Base-by-base conservation (phyloP, 768 basidiomycete genomes). In the Multifurca ochricompacta region DNA sequence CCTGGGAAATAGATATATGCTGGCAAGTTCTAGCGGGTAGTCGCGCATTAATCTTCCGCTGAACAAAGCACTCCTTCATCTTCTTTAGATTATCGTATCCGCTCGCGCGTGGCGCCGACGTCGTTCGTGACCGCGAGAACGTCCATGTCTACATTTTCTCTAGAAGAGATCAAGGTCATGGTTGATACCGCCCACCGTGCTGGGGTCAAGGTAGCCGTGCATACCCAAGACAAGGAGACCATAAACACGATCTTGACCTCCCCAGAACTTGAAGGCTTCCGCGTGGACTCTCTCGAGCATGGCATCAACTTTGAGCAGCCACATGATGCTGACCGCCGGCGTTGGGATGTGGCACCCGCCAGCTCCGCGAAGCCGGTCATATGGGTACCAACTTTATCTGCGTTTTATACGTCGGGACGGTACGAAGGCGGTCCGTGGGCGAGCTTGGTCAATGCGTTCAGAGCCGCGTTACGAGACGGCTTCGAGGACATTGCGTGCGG, bases 371-470 rank as follows among this genome's bases (percentile, higher is more conserved):
- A 59, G 40, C 67, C 57, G 14, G 60, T 74, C 4, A 73, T 67
- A 34, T 84, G 79, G 77, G 77, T 79, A 2, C 82, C 82, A 7
- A 85, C 83, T 6, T 73, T 85, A 9, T 70, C 75, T 1, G 78
- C 73, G 6, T 77, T 69, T 60, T 74, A 77, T 44, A 73, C 73
- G 10, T 45, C 65, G 55, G 53, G 37, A 25, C 42, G 42, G 13
- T 9, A 28, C 34, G 4, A 44, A 10, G 40, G 32, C 41, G 64
- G 54, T 10, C 39, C 54, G 6, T 82, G 78, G 80, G 69, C 69
- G 48, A 60, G 56, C 32, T 69, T 69, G 4, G 58, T 61, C 34
- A 57, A 55, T 8, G 71, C 72, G 4, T 84, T 86, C 69, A 59
- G 67, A 48, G 65, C 67, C 5, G 80, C 75, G 11, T 61, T 83